phyloP scores from a whole-genome alignment of 805 yeast species.

The Suhomyces pyralidae region DNA sequence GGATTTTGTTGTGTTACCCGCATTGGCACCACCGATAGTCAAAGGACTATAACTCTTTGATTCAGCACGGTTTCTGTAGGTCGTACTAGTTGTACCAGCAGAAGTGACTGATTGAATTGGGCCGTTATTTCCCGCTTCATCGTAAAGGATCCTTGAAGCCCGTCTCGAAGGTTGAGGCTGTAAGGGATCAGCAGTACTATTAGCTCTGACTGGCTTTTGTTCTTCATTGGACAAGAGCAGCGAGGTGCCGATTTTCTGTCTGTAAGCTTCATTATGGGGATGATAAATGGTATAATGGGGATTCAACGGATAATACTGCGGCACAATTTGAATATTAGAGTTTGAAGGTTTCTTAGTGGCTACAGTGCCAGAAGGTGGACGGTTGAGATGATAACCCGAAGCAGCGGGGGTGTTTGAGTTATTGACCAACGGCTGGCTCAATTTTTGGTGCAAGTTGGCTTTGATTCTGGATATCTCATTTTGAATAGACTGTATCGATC shows the following conservation, averaged over 20 bases:
- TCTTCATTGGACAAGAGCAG: conserved; percentile 3
- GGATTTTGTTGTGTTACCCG: conserved; percentile 4
- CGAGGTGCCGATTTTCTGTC: conserved; percentile 3
- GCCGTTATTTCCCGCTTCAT: conserved; percentile 21
- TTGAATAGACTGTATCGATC: neutral
- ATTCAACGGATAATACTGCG: conserved; percentile 35
- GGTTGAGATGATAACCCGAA: conserved; percentile 10
- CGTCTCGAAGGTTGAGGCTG: conserved; percentile 26
- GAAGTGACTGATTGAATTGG: neutral
- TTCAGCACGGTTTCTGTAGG: conserved; percentile 12
- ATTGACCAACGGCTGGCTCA: conserved; percentile 2
- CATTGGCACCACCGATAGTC: conserved; percentile 11
- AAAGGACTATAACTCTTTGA: conserved; percentile 17
- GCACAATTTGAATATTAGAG: conserved; percentile 24
- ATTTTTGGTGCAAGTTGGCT: conserved; percentile 7
- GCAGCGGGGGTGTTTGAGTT: neutral
- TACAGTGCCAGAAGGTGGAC: neutral
- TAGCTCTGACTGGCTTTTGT: neutral
- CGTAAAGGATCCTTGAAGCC: conserved; percentile 7
- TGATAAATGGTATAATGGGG: conserved; percentile 33
- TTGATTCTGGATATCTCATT: conserved; percentile 9
- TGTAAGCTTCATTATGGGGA: conserved; percentile 12
- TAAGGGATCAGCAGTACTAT: conserved; percentile 26
- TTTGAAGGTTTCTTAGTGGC: conserved; percentile 12
- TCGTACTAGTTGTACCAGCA: too few species aligned